These are phyloP conservation scores for Alternaria burnsii DNA, from an alignment of 2,329 filamentous ascomycete genomes.

Conservation along the genomic window DNA sequence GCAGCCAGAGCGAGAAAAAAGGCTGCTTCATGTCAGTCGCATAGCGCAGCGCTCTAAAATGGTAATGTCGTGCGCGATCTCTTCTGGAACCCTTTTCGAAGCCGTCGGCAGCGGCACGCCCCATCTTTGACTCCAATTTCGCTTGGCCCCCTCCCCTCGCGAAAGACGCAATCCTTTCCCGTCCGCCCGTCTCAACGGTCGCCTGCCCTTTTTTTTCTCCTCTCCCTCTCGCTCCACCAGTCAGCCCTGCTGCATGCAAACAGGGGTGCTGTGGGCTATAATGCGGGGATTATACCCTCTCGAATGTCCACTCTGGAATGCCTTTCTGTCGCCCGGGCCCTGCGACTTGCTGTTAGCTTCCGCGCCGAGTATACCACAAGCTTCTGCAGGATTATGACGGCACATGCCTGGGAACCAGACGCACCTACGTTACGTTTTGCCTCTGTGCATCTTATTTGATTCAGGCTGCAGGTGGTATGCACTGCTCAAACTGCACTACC, in stretches of 20 bases:
- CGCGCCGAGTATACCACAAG: constrained; percentile 11
- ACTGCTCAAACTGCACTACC: constrained; percentile 19
- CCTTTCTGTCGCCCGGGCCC: constrained; percentile 26
- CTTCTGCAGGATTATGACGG: constrained; percentile 22
- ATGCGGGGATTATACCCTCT: constrained; percentile 43
- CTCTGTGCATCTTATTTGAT: constrained; percentile 16
- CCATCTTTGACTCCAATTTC: constrained; percentile 21
- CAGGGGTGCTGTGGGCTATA: constrained; percentile 32
- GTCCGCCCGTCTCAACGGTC: constrained; percentile 39
- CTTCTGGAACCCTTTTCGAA: constrained; percentile 28
- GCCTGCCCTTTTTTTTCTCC: constrained; percentile 19
- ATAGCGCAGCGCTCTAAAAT: background rate
- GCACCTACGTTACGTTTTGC: constrained; percentile 13
- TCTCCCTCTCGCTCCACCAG: constrained; percentile 8
- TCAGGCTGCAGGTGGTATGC: constrained; percentile 30
- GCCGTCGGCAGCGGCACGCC: constrained; percentile 15
- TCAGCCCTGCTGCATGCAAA: constrained; percentile 25
- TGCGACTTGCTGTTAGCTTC: constrained; percentile 19
- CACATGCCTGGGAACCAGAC: constrained; percentile 14
- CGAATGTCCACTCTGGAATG: constrained; percentile 26
- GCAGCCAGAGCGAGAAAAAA: constrained; percentile 6
- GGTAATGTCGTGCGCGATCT: constrained; percentile 7
- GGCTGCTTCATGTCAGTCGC: constrained; percentile 8
- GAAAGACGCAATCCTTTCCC: constrained; percentile 27
- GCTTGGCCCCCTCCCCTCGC: constrained; percentile 19